Conservation (phyloP, 1,284 basidiomycete species). For the Malassezia psittaci region DNA sequence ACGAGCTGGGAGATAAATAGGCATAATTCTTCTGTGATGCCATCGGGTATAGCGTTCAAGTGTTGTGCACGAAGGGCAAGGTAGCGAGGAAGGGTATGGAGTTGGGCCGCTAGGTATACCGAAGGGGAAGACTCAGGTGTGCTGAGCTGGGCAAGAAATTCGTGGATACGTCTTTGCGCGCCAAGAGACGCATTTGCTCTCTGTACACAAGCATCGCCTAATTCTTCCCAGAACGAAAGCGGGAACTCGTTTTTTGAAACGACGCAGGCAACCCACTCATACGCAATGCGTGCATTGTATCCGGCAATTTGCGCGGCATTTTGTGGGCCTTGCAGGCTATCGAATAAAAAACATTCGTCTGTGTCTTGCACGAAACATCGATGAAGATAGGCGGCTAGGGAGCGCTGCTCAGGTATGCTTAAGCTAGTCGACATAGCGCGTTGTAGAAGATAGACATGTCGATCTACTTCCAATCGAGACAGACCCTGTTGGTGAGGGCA, state of each 20-base stretch:
- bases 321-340: background rate
- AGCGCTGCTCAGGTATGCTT: background rate
- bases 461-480: background rate
- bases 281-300: slow-evolving; percentile 1
- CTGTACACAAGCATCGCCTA: slow-evolving; percentile 1
- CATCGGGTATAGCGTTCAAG: background rate
- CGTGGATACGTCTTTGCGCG: background rate
- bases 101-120: background rate
- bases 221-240: slow-evolving; percentile 5
- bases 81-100: slow-evolving; percentile 5
- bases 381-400: background rate
- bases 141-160: background rate
- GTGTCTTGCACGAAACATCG: background rate
- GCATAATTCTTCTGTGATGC: background rate
- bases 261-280: slow-evolving; percentile 2
- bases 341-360: background rate
- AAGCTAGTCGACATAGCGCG: background rate
- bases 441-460: background rate
- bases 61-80: slow-evolving; percentile 1
- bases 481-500: background rate
- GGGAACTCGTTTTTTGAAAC: background rate
- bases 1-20: background rate
- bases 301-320: background rate
- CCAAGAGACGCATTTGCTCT: background rate
- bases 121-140: background rate